A percentile compares a stretch with the other conserved stretches of the same genome.
phyloP scores from a whole-genome alignment of 495 filamentous ascomycete species.

The Xeromyces bisporus region DNA sequence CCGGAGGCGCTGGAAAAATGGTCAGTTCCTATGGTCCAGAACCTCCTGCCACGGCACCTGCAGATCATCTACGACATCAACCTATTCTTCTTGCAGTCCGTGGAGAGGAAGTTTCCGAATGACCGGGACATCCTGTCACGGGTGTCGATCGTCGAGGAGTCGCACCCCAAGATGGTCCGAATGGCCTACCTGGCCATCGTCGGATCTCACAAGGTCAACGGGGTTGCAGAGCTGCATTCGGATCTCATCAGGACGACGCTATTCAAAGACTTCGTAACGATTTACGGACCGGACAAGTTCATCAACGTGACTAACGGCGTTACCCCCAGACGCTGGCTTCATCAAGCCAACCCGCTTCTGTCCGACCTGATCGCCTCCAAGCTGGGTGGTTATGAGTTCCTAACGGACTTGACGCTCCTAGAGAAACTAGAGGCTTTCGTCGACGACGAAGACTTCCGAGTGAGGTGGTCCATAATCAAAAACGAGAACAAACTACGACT shows the following conservation, averaged over 20 bases:
- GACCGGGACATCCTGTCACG: slow-evolving; percentile 68
- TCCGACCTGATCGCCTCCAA: slow-evolving; percentile 87
- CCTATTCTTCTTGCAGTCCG: slow-evolving; percentile 72
- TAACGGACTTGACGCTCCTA: slow-evolving; percentile 74
- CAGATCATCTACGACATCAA: slow-evolving; percentile 99
- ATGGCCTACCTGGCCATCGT: slow-evolving; percentile 94
- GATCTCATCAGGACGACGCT: slow-evolving; percentile 96
- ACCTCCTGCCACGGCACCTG: slow-evolving; percentile 83
- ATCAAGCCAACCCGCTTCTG: slow-evolving; percentile 88
- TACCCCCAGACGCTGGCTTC: slow-evolving; percentile 87
- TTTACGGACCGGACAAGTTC: slow-evolving; percentile 93
- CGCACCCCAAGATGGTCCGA: slow-evolving; percentile 91
- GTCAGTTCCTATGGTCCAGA: slow-evolving; percentile 84
- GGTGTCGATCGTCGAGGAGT: slow-evolving; percentile 94
- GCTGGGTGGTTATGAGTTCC: slow-evolving; percentile 60
- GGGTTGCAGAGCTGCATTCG: slow-evolving; percentile 92
- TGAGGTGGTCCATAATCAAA: slow-evolving; percentile 85
- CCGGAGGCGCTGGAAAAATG: slow-evolving; percentile 97
- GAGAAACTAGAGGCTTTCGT: slow-evolving; percentile 66
- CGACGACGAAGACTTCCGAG: slow-evolving; percentile 76
- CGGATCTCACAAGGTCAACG: slow-evolving; percentile 97
- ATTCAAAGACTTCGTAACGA: slow-evolving; percentile 92
- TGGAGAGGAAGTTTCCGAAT: slow-evolving; percentile 79
- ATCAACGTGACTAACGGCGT: slow-evolving; percentile 98
- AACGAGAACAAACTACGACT: slow-evolving; percentile 63